Evolutionary conservation across 768 basidiomycete species (phyloP).

Genomic region (Tulasnella sp.): DNA sequence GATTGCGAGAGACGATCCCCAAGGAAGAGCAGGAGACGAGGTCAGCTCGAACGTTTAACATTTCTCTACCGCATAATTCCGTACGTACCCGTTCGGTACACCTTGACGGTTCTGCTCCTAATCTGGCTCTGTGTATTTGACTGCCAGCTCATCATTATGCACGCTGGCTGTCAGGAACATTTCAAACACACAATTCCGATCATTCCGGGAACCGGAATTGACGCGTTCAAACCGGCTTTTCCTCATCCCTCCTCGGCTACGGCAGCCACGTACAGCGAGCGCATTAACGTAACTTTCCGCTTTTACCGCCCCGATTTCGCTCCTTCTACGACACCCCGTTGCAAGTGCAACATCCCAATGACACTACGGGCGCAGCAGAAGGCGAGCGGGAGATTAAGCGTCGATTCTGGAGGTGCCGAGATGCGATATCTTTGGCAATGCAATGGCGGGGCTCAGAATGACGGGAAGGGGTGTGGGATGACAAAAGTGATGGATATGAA

Average conservation of each 20-base stretch:
- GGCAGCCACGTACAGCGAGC: constrained; percentile 50
- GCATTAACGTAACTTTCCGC: constrained; percentile 83
- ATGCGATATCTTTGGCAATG: constrained; percentile 79
- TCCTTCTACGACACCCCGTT: constrained; percentile 60
- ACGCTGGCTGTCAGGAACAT: constrained; percentile 73
- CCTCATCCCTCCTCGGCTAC: constrained; percentile 34
- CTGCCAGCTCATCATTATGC: constrained; percentile 74
- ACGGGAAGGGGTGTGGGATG: constrained; percentile 73
- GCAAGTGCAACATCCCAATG: constrained; percentile 67
- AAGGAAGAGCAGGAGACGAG: constrained; percentile 54
- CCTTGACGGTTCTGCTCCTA: not conserved
- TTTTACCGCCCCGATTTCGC: constrained; percentile 81
- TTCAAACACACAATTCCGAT: constrained; percentile 56
- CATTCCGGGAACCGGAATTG: constrained; percentile 65
- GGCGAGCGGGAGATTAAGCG: constrained; percentile 40
- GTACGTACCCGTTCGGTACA: constrained; percentile 41
- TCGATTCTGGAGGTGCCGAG: constrained; percentile 42
- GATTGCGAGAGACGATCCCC: constrained; percentile 72
- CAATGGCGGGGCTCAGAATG: constrained; percentile 74
- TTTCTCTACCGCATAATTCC: constrained; percentile 74
- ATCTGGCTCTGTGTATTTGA: constrained; percentile 7
- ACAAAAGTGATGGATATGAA: constrained; percentile 71
- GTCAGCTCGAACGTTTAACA: constrained; percentile 66
- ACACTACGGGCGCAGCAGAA: constrained; percentile 78
- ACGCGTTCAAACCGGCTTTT: constrained; percentile 61